Evolutionary conservation across 495 filamentous ascomycete genomes (phyloP).

Genomic region (Annulohypoxylon nitens): DNA sequence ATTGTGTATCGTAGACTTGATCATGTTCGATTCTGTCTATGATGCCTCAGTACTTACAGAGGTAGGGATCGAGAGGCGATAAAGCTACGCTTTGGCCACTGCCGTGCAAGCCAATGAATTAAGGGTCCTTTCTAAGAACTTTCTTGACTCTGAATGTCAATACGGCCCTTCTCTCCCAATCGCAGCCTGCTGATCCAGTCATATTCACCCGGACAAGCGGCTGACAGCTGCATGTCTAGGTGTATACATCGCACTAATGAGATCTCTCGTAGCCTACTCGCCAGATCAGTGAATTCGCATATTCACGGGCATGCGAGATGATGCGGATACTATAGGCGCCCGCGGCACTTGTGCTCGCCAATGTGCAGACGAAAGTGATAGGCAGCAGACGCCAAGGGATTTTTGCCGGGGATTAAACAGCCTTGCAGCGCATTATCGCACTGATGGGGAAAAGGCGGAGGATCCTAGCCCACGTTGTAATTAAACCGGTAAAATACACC

Average conservation of each 20-base stretch:
- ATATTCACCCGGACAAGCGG: slow-evolving; percentile 3
- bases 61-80: not conserved
- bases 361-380: slow-evolving; percentile 15
- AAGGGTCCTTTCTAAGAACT: no score
- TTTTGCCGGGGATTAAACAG: slow-evolving; percentile 44
- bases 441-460: slow-evolving; percentile 25
- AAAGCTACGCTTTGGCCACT: not conserved
- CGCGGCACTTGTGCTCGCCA: slow-evolving; percentile 33
- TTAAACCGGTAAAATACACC: slow-evolving; percentile 48
- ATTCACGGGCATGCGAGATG: not conserved
- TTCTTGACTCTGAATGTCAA: not conserved
- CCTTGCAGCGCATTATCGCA: slow-evolving; percentile 40
- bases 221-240: not conserved
- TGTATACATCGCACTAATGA: not conserved
- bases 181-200: not conserved
- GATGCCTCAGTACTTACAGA: no score
- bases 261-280: not conserved
- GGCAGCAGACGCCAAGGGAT: not conserved
- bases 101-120: not conserved
- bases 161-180: slow-evolving; percentile 6
- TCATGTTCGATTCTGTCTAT: not conserved
- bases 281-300: not conserved
- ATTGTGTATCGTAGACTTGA: not conserved
- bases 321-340: slow-evolving; percentile 13
- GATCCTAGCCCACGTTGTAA: slow-evolving; percentile 31